A percentile compares a stretch with the other conserved stretches of the same genome.
Conservation (phyloP, 352 stramenopile species). For the Peronospora farinosa region DNA sequence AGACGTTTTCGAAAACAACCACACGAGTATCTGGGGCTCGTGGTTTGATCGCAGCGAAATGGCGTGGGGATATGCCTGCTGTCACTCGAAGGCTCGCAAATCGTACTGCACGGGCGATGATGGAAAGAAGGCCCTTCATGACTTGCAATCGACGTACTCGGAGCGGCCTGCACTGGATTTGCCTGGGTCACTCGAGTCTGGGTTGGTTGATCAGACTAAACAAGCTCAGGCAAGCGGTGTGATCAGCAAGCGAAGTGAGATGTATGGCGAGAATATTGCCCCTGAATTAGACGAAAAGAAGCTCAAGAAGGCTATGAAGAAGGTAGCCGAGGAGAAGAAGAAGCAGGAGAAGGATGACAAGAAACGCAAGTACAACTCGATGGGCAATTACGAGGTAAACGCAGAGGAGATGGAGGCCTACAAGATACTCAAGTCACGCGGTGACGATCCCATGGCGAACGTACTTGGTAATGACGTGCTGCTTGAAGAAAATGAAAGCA, state of each 20-base stretch:
- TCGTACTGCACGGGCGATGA: constrained; percentile 94
- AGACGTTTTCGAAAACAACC: constrained; percentile 94
- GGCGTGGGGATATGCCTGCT: constrained; percentile 97
- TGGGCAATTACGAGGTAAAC: constrained; percentile 87
- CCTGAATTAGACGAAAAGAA: constrained; percentile 75
- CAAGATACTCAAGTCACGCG: constrained; percentile 82
- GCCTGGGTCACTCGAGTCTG: constrained; percentile 18
- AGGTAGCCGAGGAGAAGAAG: constrained; percentile 61
- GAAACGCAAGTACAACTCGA: constrained; percentile 94
- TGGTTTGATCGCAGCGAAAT: constrained; percentile 94
- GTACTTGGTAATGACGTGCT: constrained; percentile 61
- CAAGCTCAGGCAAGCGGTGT: constrained; percentile 16
- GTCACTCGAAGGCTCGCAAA: constrained; percentile 92
- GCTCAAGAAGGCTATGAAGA: constrained; percentile 79
- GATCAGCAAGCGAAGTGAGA: constrained; percentile 60
- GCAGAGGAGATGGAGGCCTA: constrained; percentile 96
- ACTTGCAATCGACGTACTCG: constrained; percentile 47
- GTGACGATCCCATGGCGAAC: constrained; percentile 93
- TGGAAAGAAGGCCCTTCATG: constrained; percentile 86
- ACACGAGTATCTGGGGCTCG: constrained; percentile 95
- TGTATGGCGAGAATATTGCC: constrained; percentile 89
- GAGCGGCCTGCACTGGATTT: constrained; percentile 51
- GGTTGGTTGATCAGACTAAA: constrained; percentile 10
- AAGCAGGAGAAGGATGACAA: constrained; percentile 54
- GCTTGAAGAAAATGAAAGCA: constrained; percentile 25